Percentiles rank a stretch among this genome's conserved stretches.
These are phyloP conservation scores for Fusarium caatingaense DNA, from an alignment of 2,329 filamentous ascomycete genomes.

Conservation along the genomic window DNA sequence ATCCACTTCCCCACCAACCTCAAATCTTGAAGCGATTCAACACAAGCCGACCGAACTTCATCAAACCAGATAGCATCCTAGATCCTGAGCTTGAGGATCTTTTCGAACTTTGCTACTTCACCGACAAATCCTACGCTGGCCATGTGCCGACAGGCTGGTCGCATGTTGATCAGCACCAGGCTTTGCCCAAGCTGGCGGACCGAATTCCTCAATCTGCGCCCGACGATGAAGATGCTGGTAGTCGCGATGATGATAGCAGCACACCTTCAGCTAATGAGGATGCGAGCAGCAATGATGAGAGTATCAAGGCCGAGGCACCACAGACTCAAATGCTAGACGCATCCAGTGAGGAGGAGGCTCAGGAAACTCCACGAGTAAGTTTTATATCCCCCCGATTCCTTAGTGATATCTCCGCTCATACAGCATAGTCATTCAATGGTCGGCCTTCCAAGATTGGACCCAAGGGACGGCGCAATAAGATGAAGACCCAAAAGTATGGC, in stretches of 20 bases:
- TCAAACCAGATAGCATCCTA: conserved; percentile 67
- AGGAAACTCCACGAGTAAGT: conserved; percentile 44
- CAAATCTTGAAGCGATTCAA: conserved; percentile 61
- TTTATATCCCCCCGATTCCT: background rate
- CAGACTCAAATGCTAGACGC: conserved; percentile 70
- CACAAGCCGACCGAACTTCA: conserved; percentile 63
- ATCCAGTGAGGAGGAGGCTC: conserved; percentile 65
- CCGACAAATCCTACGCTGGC: conserved; percentile 60
- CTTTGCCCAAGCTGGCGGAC: conserved; percentile 65
- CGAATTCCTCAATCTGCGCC: conserved; percentile 57
- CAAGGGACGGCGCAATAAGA: conserved; percentile 62
- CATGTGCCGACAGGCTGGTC: conserved; percentile 78
- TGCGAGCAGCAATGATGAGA: conserved; percentile 65
- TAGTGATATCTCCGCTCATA: conserved; percentile 2
- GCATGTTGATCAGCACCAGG: conserved; percentile 67
- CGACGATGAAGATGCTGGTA: conserved; percentile 61
- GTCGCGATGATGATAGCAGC: conserved; percentile 61
- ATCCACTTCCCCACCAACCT: conserved; percentile 45
- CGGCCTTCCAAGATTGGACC: conserved; percentile 43
- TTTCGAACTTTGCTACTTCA: conserved; percentile 80
- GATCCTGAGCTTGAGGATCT: conserved; percentile 73
- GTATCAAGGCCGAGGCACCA: conserved; percentile 46
- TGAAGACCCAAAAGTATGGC: conserved; percentile 58
- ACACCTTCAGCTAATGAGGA: conserved; percentile 63
- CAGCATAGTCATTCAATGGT: conserved; percentile 31